Conservation (phyloP, 345 rosid species). For the Murraya koenigii region DNA sequence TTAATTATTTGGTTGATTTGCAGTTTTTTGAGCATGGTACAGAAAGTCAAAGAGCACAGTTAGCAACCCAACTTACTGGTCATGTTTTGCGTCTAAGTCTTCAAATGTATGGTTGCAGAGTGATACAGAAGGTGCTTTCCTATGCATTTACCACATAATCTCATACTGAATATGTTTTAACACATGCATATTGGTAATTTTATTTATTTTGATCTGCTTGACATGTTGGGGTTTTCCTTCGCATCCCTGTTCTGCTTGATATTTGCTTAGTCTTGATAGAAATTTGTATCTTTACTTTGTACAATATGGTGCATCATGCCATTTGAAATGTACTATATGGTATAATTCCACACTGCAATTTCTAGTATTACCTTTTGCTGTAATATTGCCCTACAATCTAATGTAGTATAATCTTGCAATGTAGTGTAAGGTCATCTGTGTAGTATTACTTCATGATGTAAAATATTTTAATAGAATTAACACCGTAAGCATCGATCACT, state of each 20-base stretch:
- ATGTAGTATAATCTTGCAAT: not conserved
- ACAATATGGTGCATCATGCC: not conserved
- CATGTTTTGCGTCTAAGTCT: slow-evolving; percentile 85
- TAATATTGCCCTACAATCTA: not conserved
- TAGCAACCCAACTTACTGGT: slow-evolving; percentile 75
- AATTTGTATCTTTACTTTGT: not conserved
- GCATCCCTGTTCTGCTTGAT: not conserved
- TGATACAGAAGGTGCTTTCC: slow-evolving; percentile 83
- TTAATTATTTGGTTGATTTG: slow-evolving; percentile 28
- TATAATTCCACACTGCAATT: not conserved
- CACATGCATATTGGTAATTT: not conserved
- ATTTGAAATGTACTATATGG: not conserved
- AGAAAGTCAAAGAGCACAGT: slow-evolving; percentile 69
- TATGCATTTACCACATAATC: not conserved
- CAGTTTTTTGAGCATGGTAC: slow-evolving; percentile 96
- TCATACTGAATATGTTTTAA: not conserved
- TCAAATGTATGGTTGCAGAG: slow-evolving; percentile 99
- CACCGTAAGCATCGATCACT: not conserved
- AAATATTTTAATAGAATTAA: not conserved
- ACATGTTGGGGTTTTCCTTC: not conserved
- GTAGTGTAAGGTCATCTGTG: not conserved
- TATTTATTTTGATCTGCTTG: not conserved
- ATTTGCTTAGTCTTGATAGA: not conserved
- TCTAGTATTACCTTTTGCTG: not conserved
- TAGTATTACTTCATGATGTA: not conserved